These are phyloP conservation scores for Candida endomychidarum DNA, from an alignment of 805 yeast species.

Conservation along the genomic window DNA sequence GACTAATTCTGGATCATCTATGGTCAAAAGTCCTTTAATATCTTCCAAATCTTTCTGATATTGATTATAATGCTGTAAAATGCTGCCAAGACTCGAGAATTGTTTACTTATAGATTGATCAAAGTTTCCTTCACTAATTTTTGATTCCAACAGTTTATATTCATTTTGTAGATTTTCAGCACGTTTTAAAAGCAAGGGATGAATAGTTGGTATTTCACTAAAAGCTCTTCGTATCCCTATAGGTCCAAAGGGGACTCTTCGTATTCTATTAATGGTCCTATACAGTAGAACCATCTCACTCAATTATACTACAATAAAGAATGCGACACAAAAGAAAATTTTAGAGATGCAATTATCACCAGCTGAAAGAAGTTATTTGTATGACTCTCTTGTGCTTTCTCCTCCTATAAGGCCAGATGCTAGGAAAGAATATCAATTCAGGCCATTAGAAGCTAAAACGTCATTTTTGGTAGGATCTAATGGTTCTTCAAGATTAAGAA, in stretches of 20 bases:
- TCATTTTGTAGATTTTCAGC: constrained; percentile 34
- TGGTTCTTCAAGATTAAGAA: constrained; percentile 86
- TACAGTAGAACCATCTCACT: too few relatives aligned
- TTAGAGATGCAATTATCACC: constrained; percentile 63
- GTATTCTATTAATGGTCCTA: too few relatives aligned
- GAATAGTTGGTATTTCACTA: constrained; percentile 26
- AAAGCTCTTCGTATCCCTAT: neutral
- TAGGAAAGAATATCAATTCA: constrained; percentile 66
- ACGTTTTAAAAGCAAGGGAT: constrained; percentile 39
- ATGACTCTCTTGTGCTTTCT: constrained; percentile 60
- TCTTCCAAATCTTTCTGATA: constrained; percentile 28
- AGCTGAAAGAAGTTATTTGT: constrained; percentile 73
- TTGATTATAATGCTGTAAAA: constrained; percentile 31
- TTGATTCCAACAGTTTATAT: constrained; percentile 25
- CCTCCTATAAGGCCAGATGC: constrained; percentile 87
- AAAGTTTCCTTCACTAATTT: constrained; percentile 29
- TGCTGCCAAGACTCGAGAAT: constrained; percentile 31
- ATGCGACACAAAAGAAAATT: too few relatives aligned
- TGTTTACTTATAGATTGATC: constrained; percentile 34
- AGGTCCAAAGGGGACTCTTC: neutral
- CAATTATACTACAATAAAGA: too few relatives aligned
- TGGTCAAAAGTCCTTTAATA: constrained; percentile 25
- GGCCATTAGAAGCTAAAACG: constrained; percentile 82
- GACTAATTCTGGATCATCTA: constrained; percentile 43
- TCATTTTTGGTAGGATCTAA: constrained; percentile 83